Percentiles rank a stretch among this genome's conserved stretches.
phyloP scores from a whole-genome alignment of 164 flowering plant species.

The Berberis thunbergii region DNA sequence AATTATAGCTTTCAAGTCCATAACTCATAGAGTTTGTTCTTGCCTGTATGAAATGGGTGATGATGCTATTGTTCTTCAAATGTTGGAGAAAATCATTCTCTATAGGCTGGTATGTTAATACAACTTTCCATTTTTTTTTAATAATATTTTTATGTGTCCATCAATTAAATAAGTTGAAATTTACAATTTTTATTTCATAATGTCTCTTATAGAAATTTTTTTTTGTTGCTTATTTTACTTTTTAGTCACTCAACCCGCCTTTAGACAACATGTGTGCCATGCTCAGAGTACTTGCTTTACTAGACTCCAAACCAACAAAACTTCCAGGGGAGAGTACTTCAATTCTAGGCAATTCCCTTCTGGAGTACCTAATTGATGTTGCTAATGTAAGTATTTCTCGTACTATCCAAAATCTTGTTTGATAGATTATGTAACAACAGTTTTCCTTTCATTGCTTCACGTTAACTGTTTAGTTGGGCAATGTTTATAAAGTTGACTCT shows the following conservation, averaged over 20 bases:
- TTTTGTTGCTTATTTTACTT: neutral
- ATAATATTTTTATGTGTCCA: neutral
- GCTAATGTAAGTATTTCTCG: conserved; percentile 33
- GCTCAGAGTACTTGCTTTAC: conserved; percentile 39
- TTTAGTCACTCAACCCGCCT: conserved; percentile 39
- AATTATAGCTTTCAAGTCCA: conserved; percentile 29
- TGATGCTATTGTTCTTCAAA: conserved; percentile 39
- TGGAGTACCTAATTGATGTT: conserved; percentile 46
- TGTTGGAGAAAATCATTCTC: conserved; percentile 44
- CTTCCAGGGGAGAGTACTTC: conserved; percentile 43
- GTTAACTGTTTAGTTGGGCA: too few relatives aligned
- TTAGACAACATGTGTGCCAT: conserved; percentile 61
- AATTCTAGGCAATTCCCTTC: conserved; percentile 36
- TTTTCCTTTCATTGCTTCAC: too few relatives aligned
- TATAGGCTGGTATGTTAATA: conserved; percentile 42
- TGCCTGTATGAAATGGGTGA: conserved; percentile 67
- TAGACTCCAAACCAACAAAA: conserved; percentile 45
- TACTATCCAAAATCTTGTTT: neutral
- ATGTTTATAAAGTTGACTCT: too few relatives aligned
- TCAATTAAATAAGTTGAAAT: neutral
- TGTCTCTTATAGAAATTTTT: neutral
- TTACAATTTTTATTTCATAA: too few relatives aligned
- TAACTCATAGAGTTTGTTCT: conserved; percentile 44
- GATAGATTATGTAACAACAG: too few relatives aligned
- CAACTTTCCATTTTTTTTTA: neutral